Evolutionary conservation across 441 rosid genomes (phyloP).

Genomic region (Melastoma candidum): DNA sequence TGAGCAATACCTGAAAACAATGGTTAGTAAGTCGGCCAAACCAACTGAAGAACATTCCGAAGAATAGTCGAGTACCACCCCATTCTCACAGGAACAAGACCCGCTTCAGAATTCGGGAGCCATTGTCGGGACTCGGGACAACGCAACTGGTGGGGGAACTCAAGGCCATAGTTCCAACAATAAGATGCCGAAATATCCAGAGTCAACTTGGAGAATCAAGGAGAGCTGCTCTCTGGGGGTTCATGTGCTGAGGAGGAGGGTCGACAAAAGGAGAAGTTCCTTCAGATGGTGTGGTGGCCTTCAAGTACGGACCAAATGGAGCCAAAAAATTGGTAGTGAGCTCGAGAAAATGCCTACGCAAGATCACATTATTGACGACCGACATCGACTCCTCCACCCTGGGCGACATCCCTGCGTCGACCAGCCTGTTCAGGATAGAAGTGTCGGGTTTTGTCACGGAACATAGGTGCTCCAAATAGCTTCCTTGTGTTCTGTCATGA

Average conservation of each 20-base stretch:
- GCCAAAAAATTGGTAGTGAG: conserved; percentile 94
- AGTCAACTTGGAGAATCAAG: conserved; percentile 23
- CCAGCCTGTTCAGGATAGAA: conserved; percentile 82
- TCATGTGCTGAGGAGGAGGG: conserved; percentile 84
- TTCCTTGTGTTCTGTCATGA: conserved; percentile 98
- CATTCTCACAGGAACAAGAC: too few relatives aligned
- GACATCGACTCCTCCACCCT: conserved; percentile 99
- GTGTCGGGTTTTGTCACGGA: conserved; percentile 87
- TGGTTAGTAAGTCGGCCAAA: too few relatives aligned
- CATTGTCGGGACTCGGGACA: too few relatives aligned
- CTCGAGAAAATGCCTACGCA: conserved; percentile 94
- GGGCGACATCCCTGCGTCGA: conserved; percentile 93
- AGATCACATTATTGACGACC: conserved; percentile 89
- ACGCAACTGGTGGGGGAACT: too few relatives aligned
- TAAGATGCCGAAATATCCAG: too few relatives aligned
- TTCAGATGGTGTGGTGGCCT: conserved; percentile 72
- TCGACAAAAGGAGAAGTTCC: conserved; percentile 78
- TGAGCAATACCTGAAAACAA: too few relatives aligned
- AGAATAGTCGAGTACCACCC: too few relatives aligned
- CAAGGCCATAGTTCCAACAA: too few relatives aligned
- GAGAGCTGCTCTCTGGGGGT: conserved; percentile 76
- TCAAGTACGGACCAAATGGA: conserved; percentile 93
- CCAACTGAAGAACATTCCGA: too few relatives aligned
- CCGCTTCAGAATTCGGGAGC: too few relatives aligned
- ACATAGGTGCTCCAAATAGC: conserved; percentile 86